Percentiles rank a stretch among this genome's conserved stretches.
These are phyloP conservation scores for Penicillium coffeae DNA, from an alignment of 495 filamentous ascomycete genomes.

Conservation along the genomic window DNA sequence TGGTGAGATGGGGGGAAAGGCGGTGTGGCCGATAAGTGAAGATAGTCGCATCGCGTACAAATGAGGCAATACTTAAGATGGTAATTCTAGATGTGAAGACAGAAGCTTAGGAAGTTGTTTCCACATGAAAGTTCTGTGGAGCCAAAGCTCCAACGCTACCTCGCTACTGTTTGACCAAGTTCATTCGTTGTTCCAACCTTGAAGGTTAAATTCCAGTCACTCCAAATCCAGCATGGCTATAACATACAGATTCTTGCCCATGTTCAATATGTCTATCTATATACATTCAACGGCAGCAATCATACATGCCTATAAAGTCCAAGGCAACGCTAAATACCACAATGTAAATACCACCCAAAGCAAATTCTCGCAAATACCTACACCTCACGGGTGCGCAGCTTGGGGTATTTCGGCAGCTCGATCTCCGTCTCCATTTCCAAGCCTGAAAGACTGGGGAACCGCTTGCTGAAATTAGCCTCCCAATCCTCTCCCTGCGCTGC, in stretches of 20 bases:
- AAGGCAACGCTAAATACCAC: conserved; percentile 23
- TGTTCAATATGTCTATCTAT: conserved; percentile 21
- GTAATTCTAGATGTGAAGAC: no score
- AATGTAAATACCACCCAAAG: conserved; percentile 12
- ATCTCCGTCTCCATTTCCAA: conserved; percentile 78
- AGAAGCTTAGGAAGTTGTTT: no score
- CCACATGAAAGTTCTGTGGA: no score
- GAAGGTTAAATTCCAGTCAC: no score
- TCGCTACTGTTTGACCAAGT: no score
- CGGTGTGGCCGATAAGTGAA: conserved; percentile 15
- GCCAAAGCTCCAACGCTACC: no score
- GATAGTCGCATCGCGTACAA: no score
- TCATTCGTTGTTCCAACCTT: no score
- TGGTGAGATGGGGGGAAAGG: conserved; percentile 15
- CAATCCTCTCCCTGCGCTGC: conserved; percentile 52
- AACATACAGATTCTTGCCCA: not conserved
- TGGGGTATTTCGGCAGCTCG: conserved; percentile 38
- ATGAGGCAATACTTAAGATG: no score
- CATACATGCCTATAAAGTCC: conserved; percentile 18
- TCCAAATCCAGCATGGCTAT: no score
- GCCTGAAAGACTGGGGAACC: conserved; percentile 74
- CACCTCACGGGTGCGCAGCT: conserved; percentile 41
- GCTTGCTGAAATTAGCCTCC: conserved; percentile 71
- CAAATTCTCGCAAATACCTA: conserved; percentile 14
- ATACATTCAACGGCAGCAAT: conserved; percentile 19